phyloP scores from a whole-genome alignment of 2,329 filamentous ascomycete genomes.

The Aspergillus sp. region DNA sequence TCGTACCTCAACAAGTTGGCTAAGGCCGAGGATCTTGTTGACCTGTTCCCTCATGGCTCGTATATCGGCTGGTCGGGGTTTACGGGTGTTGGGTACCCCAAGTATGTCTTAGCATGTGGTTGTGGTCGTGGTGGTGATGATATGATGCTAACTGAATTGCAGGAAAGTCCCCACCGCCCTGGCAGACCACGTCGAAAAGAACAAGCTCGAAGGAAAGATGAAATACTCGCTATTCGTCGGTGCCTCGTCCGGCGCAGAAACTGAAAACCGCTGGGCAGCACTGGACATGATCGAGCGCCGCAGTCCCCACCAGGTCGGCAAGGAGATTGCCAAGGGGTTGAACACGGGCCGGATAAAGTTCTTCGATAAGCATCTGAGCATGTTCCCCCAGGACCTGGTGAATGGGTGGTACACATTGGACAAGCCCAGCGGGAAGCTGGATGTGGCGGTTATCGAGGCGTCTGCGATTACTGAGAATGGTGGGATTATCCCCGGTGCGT shows the following conservation, averaged over 20 bases:
- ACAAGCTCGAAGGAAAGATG: slow-evolving; percentile 73
- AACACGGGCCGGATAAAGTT: slow-evolving; percentile 84
- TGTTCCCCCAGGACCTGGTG: slow-evolving; percentile 83
- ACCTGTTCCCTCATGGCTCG: slow-evolving; percentile 74
- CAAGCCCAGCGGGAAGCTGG: slow-evolving; percentile 64
- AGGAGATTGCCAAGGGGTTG: slow-evolving; percentile 83
- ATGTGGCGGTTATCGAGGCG: slow-evolving; percentile 79
- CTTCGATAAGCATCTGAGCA: slow-evolving; percentile 88
- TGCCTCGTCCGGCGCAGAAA: slow-evolving; percentile 82
- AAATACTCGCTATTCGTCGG: slow-evolving; percentile 85
- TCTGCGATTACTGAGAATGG: slow-evolving; percentile 83
- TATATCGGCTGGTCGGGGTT: slow-evolving; percentile 91
- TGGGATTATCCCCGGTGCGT: slow-evolving; percentile 80
- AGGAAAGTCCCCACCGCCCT: slow-evolving; percentile 78
- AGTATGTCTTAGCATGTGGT: slow-evolving; percentile 48
- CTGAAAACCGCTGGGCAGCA: slow-evolving; percentile 83
- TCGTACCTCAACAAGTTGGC: slow-evolving; percentile 75
- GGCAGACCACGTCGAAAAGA: slow-evolving; percentile 83
- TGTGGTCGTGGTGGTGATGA: background rate
- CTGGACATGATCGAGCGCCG: slow-evolving; percentile 86
- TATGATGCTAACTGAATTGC: background rate
- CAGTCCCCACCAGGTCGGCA: slow-evolving; percentile 81
- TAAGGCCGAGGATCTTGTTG: slow-evolving; percentile 69
- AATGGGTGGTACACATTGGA: slow-evolving; percentile 84
- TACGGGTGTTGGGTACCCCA: slow-evolving; percentile 83